Evolutionary conservation across 345 rosid species (phyloP).

Genomic region (Arabis alpina): DNA sequence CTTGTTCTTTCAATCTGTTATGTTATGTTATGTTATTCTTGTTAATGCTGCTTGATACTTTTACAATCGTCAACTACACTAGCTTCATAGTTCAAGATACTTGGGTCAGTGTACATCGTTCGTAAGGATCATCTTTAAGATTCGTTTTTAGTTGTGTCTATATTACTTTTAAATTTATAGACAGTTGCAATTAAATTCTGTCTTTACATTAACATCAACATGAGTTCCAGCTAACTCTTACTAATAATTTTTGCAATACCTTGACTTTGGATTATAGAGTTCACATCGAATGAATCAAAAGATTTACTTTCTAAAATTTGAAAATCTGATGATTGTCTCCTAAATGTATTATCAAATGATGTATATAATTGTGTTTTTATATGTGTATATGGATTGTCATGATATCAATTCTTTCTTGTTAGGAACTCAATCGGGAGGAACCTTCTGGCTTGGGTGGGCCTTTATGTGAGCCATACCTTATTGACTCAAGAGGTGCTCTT

Average conservation of each 20-base stretch:
- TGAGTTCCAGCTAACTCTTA: constrained; percentile 3
- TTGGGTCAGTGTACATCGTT: no score
- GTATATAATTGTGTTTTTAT: no score
- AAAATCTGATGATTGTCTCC: neutral
- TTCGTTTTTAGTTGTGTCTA: neutral
- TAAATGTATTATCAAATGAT: neutral
- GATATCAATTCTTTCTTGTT: constrained; percentile 30
- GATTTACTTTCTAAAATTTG: neutral
- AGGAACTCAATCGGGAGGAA: constrained; percentile 96
- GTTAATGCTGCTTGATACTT: constrained; percentile 14
- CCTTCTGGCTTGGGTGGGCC: constrained; percentile 96
- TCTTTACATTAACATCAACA: neutral
- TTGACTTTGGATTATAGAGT: neutral
- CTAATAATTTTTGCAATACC: neutral
- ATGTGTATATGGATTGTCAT: neutral
- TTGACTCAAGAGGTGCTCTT: constrained; percentile 92
- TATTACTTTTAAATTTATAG: neutral
- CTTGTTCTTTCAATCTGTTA: neutral
- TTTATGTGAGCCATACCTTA: constrained; percentile 67
- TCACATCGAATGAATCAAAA: constrained; percentile 8
- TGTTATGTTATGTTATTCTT: constrained; percentile 13
- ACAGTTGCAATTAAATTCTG: neutral
- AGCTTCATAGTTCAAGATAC: constrained; percentile 9
- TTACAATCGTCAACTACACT: neutral
- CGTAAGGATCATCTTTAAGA: neutral